Evolutionary conservation across 768 basidiomycete genomes (phyloP), one percentile per base, ranked within the genome.

Genomic region (Pholiota microspora): DNA sequence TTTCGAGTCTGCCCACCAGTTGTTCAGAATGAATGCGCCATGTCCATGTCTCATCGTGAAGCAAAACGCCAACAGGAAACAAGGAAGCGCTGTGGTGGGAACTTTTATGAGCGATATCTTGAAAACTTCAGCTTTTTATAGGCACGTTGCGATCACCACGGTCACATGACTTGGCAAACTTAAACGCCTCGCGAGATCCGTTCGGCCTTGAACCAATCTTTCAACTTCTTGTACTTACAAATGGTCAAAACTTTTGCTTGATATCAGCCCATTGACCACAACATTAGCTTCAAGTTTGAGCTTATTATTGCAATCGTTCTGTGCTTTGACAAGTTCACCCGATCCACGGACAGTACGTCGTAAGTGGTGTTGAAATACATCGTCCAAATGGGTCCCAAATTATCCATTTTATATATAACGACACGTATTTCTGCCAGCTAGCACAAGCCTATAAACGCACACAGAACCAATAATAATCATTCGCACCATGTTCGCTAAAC

Each of bases 31-130:
- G 61, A 64, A 62, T 68, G 66, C 80, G 77, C 75, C 63, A 48
- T 59, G 55, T 62, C 77, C 77, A 58, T 67, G 68, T 62, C 68
- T 76, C 74, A 81, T 68, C 45, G 77, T 74, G 73, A 72, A 78
- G 81, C 86, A 80, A 66, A 77, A 88, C 79, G 84, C 85, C 67
- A 75, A 72, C 79, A 71, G 66, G 71, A 71, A 64, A 73, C 71
- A 70, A 71, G 72, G 69, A 66, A 68, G 71, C 72, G 75, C 71
- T 59, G 73, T 78, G 74, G 70, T 71, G 69, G 76, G 67, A 73
- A 64, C 63, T 59, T 59, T 59, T 45, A 62, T 57, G 59, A 58
- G 57, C 60, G 54, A 51, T 8, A 5, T 21, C n/a, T n/a, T n/a
- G 0, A 40, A 57, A 59, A 59, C 28, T 45, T 57, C 40, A 24